Conservation (phyloP, 2,329 filamentous ascomycete species). For the Penicillium freii region DNA sequence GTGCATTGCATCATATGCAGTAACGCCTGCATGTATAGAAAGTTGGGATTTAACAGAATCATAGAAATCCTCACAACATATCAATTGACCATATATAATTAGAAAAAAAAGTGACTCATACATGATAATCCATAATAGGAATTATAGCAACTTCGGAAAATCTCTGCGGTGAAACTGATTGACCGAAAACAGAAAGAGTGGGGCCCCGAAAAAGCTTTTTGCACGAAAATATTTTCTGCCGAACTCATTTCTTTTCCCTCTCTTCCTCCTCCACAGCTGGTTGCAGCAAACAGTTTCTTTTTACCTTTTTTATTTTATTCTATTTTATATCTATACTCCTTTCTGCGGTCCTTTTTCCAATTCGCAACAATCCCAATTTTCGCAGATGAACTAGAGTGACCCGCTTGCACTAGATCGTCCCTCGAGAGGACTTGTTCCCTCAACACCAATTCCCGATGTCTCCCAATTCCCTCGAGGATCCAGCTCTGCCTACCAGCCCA, state of each 20-base stretch:
- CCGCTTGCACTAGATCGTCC: constrained; percentile 33
- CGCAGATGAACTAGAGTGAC: constrained; percentile 41
- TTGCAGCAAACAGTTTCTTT: constrained; percentile 9
- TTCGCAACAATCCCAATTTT: neutral
- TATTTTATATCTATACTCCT: constrained; percentile 18
- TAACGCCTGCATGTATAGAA: neutral
- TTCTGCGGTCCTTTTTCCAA: neutral
- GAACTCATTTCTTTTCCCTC: constrained; percentile 23
- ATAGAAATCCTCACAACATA: neutral
- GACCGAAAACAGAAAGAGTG: constrained; percentile 7
- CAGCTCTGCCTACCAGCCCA: constrained; percentile 39
- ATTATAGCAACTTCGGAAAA: neutral
- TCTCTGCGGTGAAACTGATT: constrained; percentile 1
- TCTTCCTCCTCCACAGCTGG: constrained; percentile 21
- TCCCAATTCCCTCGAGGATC: constrained; percentile 31
- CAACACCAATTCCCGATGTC: constrained; percentile 29
- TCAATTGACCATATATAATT: neutral
- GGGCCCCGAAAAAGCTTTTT: constrained; percentile 3
- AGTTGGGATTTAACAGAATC: no score
- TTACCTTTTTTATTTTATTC: constrained; percentile 8
- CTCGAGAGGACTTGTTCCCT: constrained; percentile 39
- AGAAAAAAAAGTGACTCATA: neutral
- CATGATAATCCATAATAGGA: neutral
- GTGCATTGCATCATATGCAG: constrained; percentile 1
- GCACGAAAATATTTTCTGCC: constrained; percentile 20